Evolutionary conservation across 139 green algal species (phyloP), one percentile per base, ranked within the genome.

Genomic region (Coelastrella sp.): DNA sequence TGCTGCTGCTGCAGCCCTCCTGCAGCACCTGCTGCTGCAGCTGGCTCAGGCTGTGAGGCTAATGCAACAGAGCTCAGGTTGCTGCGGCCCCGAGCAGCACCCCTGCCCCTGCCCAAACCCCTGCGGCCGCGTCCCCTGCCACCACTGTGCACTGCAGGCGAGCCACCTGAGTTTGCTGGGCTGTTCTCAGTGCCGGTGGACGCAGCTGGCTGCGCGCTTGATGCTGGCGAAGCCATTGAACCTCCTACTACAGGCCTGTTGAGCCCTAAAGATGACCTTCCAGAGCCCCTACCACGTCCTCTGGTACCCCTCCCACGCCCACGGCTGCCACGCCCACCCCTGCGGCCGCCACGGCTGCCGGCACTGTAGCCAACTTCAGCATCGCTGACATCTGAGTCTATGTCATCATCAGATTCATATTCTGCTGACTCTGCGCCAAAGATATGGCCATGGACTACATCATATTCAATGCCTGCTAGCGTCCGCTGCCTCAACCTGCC

Each of bases 111-210:
- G 60, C 59, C 81, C n/a, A n/a, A 7, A 8, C 81, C 60, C 3
- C 81, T 60, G 23, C 81, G 64, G 60, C 81, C 81, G 20, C 81
- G 81, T 11, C 81, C 60, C 60, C 81, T 77, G 22, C 60, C 81
- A 56, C 60, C 64, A 19, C 81, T 68, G 19, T n/a, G 76, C 68
- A 76, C 22, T 82, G 76, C 76, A 82, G 76, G 17, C 8, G 68
- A 17, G 47, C 13, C 22, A 59, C 13, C 22, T 64, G 76, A 59
- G n/a, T 8, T 20, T 61, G 76, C 23, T 20, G 23, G 17, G 17
- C 68, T 76, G 16, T 22, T 23, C 8, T 32, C 17, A 71, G 64
- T 14, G 16, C 11, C 64, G 17, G 68, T 32, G 17, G 16, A 32
- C 17, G 14, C 68, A 32, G 68, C 17, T 32, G 68, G 14, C 68